Conservation (phyloP, 352 stramenopile species). For the Pythium aphanidermatum region DNA sequence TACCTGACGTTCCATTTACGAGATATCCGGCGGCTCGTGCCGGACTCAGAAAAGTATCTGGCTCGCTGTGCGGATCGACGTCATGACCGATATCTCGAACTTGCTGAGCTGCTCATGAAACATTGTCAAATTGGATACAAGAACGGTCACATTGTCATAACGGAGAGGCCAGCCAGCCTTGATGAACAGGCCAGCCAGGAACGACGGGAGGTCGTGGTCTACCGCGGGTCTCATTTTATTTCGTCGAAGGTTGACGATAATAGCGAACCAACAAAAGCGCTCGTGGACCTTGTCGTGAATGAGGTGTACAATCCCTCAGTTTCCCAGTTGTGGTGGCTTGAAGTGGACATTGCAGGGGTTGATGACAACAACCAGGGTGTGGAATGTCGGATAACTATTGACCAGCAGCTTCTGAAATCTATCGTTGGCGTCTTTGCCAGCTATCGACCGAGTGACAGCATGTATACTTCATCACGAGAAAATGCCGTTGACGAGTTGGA, state of each 20-base stretch:
- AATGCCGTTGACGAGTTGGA: constrained; percentile 16
- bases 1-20: constrained; percentile 42
- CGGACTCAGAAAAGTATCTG: constrained; percentile 33
- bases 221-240: constrained; percentile 43
- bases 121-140: constrained; percentile 59
- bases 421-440: constrained; percentile 35
- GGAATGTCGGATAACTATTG: constrained; percentile 21
- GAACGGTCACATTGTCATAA: constrained; percentile 56
- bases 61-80: constrained; percentile 19
- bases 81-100: constrained; percentile 28
- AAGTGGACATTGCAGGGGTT: constrained; percentile 34
- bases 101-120: constrained; percentile 40
- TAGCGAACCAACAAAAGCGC: not conserved
- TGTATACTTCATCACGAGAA: constrained; percentile 1
- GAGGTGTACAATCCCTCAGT: constrained; percentile 45
- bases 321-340: constrained; percentile 59
- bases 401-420: constrained; percentile 29
- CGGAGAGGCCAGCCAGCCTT: constrained; percentile 18
- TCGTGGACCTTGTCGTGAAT: constrained; percentile 40
- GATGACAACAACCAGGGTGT: constrained; percentile 4
- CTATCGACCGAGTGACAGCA: constrained; percentile 46
- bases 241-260: not conserved
- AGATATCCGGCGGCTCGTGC: constrained; percentile 36
- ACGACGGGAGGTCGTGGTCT: constrained; percentile 28
- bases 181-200: not conserved